Conservation (phyloP, 176 grass and related monocot genomes). For the Triticum aestivum region DNA sequence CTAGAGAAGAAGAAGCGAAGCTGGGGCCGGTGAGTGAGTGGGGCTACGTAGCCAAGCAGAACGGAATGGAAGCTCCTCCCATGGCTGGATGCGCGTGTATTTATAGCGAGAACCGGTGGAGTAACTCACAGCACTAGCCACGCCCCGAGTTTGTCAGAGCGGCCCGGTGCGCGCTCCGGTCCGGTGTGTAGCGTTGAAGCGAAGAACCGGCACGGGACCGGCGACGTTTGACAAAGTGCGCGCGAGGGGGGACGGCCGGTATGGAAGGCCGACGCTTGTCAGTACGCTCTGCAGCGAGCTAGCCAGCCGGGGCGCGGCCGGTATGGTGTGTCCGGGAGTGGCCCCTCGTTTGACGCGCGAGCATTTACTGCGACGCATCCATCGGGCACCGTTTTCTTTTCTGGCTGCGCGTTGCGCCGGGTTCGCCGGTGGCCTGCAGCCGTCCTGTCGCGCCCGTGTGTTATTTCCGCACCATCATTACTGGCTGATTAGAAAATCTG, state of each 20-base stretch:
- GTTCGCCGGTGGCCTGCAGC: background rate
- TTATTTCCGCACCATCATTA: conserved; percentile 20
- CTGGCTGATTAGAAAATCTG: background rate
- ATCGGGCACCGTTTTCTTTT: background rate
- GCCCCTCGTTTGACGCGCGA: conserved; percentile 6
- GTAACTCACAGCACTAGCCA: too few relatives aligned
- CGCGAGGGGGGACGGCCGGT: too few relatives aligned
- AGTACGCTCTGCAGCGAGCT: background rate
- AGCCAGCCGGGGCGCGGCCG: background rate
- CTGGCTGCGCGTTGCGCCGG: background rate
- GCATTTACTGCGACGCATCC: background rate
- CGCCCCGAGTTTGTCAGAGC: too few relatives aligned
- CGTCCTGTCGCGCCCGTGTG: background rate
- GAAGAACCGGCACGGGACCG: background rate
- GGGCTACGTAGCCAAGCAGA: background rate
- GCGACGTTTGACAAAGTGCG: background rate
- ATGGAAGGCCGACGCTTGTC: background rate
- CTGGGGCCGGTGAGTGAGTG: too few relatives aligned
- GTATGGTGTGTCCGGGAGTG: background rate
- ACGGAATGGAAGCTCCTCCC: background rate
- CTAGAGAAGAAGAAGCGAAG: background rate
- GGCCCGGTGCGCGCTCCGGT: too few relatives aligned
- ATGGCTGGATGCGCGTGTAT: background rate
- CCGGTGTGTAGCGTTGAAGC: background rate
- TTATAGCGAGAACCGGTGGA: background rate